Base-by-base conservation (phyloP, 805 yeast genomes). In the Candida ascalaphidarum region DNA sequence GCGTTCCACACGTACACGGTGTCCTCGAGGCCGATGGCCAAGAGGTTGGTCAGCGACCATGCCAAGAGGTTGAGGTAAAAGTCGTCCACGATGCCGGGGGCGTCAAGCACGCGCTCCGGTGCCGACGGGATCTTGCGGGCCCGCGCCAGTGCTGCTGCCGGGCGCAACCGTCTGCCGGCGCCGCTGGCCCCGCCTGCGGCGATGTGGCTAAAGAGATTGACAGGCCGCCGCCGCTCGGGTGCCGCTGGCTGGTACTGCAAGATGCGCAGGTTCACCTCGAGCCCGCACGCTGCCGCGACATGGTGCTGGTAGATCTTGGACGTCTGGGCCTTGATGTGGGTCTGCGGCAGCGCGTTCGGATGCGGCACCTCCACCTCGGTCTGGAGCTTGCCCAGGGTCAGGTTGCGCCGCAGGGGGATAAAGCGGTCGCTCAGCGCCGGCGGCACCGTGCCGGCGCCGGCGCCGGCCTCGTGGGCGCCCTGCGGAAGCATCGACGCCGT, bases 1-100 rank as follows among this genome's bases (percentile, higher is more conserved):
- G 96, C 96, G 54, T 88, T 82, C 96, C 97, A 92, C 16, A 86
- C 76, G 48, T 89, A 92, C 10, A 92, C 81, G 3, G 81, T 66
- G 32, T 73, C 75, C 31, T 81, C 94, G 28, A 92, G 62, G 1
- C 95, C 98, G 46, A 92, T 81, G 1, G 95, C 96, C 18, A 92
- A 62, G 24, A 78, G 62, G 51, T 89, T 85, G 17, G 77, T 74
- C 38, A 62, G 60, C 6, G 96, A 86, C 97, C 98, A 92, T 35
- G 86, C 75, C 29, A 92, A 53, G 22, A 89, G 62, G 47, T 86
- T 86, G 30, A 86, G 65, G 51, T 89, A 92, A 52, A 86, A 92
- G 58, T 92, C 98, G 53, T 92, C 95, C 14, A 80, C 69, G 33
- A 88, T 68, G 0, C 95, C 96, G 1, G 98, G 98, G 0, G 97